phyloP scores from a whole-genome alignment of 768 basidiomycete species.

The Calvatia gigantea region DNA sequence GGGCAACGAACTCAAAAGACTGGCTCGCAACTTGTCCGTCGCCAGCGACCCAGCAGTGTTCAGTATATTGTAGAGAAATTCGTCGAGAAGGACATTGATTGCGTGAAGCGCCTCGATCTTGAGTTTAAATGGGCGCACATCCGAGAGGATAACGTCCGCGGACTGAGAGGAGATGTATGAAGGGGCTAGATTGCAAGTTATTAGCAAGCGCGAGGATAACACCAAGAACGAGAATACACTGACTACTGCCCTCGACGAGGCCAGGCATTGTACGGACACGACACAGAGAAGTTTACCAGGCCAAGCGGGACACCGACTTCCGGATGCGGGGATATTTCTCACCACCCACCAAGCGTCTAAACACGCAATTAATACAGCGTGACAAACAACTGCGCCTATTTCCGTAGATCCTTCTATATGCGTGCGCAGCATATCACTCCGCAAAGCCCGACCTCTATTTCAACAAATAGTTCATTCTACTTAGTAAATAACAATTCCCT shows the following conservation, averaged over 20 bases:
- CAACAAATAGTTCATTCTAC: too few relatives aligned
- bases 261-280: conserved; percentile 38
- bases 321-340: conserved; percentile 13
- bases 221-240: conserved; percentile 20
- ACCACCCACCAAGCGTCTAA: conserved; percentile 6
- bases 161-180: conserved; percentile 79
- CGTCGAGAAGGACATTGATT: conserved; percentile 82
- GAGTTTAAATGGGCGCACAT: conserved; percentile 88
- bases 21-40: conserved; percentile 70
- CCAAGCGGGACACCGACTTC: background rate
- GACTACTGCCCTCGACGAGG: conserved; percentile 37
- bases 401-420: background rate
- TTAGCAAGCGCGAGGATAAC: conserved; percentile 1
- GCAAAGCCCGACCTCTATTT: background rate
- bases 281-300: conserved; percentile 17
- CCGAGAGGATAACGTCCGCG: conserved; percentile 89
- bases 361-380: conserved; percentile 1
- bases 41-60: conserved; percentile 61
- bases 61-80: conserved; percentile 75
- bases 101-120: conserved; percentile 70
- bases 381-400: background rate
- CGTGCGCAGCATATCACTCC: background rate
- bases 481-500: too few relatives aligned
- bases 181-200: conserved; percentile 41
- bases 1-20: conserved; percentile 68